Base-by-base conservation (phyloP, 345 rosid species). In the Noccaea caerulescens region DNA sequence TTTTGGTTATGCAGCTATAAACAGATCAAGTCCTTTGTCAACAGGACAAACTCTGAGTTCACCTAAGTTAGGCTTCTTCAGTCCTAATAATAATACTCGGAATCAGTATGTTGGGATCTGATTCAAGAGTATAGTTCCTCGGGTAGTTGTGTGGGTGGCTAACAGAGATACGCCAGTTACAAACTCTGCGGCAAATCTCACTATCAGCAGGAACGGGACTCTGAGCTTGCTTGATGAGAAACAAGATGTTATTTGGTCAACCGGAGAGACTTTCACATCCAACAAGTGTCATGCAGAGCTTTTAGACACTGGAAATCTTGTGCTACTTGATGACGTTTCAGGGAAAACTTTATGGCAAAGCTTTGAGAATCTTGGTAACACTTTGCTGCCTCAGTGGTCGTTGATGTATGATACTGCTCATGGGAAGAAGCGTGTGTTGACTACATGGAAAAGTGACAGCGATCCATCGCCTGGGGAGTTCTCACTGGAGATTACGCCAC, bases 51-150 rank as follows among this genome's bases (percentile, higher is more conserved):
- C 75, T 69, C 14, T 76, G 51, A 49, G 52, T 8, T 82, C 85
- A 0, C 56, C 78, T 5, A 23, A 73, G 63, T 52, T 82, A n/a
- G 85, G 85, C 8, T 81, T 81, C 71, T 78, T 77, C 61, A 75
- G 62, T 53, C 72, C 72, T 12, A 63, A 66, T 32, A 37, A 44
- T 7, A 37, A 44, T 9, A 58, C 82, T 7, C 57, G 13, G 36
- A 77, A 69, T 34, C 73, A 51, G 8, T 83, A 81, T 57, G 67
- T 81, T 12, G 87, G 87, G 56, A 79, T 83, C 41, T 83, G 87
- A 84, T 79, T 45, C 77, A 81, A 75, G 75, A 43, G 39, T 0
- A 27, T 72, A 10, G 10, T 46, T 6, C 71, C 65, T 30, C 72
- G 66, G 7, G 70, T 66, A 0, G 66, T 66, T 34, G 80, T 82